Evolutionary conservation across 495 filamentous ascomycete genomes (phyloP).

Genomic region (Thermochaetoides thermophila): DNA sequence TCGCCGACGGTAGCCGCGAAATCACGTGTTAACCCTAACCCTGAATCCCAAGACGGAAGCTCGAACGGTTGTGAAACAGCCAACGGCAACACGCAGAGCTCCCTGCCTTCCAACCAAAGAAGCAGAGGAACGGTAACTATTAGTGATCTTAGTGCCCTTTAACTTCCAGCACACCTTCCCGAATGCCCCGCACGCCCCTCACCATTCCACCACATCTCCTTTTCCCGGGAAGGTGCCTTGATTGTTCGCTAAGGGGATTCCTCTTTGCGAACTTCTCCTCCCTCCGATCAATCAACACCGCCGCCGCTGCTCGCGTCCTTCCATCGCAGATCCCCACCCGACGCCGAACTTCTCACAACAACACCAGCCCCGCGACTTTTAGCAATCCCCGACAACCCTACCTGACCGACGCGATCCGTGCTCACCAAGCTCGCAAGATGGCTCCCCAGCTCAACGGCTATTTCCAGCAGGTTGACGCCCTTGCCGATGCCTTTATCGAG

Average conservation of each 20-base stretch:
- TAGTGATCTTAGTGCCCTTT: constrained; percentile 3
- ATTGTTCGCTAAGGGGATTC: constrained; percentile 1
- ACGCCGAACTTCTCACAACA: no score
- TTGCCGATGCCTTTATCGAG: constrained; percentile 76
- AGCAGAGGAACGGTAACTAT: no score
- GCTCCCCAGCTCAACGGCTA: constrained; percentile 69
- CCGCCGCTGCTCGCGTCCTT: background rate
- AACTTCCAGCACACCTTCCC: background rate
- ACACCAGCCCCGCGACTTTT: background rate
- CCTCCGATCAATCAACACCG: background rate
- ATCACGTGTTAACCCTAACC: no score
- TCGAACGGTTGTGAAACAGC: no score
- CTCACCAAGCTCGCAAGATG: constrained; percentile 52
- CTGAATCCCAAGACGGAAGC: no score
- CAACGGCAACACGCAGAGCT: no score
- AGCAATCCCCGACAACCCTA: constrained; percentile 11
- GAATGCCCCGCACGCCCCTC: constrained; percentile 10
- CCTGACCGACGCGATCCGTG: constrained; percentile 30
- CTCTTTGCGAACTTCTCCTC: background rate
- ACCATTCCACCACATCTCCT: background rate
- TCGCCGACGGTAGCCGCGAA: no score
- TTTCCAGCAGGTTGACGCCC: constrained; percentile 76
- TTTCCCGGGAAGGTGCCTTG: constrained; percentile 1
- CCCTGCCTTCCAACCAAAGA: no score
- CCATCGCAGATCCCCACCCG: no score